Conservation (phyloP, 106 monocot species). For the Apostasia ramifera region DNA sequence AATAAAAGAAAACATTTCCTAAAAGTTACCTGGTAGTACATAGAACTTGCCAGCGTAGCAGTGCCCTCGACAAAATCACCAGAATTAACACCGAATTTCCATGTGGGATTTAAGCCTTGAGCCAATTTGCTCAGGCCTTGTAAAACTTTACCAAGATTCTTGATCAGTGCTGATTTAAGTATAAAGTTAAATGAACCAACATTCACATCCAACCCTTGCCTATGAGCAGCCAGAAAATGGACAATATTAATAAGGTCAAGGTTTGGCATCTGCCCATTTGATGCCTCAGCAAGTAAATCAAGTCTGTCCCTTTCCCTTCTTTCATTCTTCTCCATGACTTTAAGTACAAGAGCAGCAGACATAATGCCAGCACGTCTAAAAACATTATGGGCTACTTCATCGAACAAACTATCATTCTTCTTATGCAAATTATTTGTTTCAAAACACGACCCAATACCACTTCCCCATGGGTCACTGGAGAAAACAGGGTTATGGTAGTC, state of each 20-base stretch:
- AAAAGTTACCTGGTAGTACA: constrained; percentile 67
- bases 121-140: constrained; percentile 35
- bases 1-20: constrained; percentile 1
- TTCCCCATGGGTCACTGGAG: constrained; percentile 14
- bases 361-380: constrained; percentile 91
- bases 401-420: constrained; percentile 4
- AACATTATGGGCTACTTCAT: constrained; percentile 15
- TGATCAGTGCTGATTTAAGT: constrained; percentile 38
- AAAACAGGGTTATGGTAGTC: constrained; percentile 78
- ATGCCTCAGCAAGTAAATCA: constrained; percentile 77
- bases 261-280: constrained; percentile 98
- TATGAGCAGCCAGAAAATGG: constrained; percentile 77
- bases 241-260: constrained; percentile 86
- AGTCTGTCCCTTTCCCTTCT: constrained; percentile 49
- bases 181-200: constrained; percentile 44
- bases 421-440: constrained; percentile 11
- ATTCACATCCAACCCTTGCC: constrained; percentile 70
- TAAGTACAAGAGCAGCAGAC: constrained; percentile 77
- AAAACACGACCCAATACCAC: constrained; percentile 23
- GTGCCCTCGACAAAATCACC: constrained; percentile 70
- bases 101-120: constrained; percentile 52
- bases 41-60: constrained; percentile 74
- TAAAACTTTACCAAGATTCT: constrained; percentile 44
- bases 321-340: constrained; percentile 45
- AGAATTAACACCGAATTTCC: constrained; percentile 47